Base-by-base conservation (phyloP, 192 early-diverging fungal species). In the Dispira parvispora region DNA sequence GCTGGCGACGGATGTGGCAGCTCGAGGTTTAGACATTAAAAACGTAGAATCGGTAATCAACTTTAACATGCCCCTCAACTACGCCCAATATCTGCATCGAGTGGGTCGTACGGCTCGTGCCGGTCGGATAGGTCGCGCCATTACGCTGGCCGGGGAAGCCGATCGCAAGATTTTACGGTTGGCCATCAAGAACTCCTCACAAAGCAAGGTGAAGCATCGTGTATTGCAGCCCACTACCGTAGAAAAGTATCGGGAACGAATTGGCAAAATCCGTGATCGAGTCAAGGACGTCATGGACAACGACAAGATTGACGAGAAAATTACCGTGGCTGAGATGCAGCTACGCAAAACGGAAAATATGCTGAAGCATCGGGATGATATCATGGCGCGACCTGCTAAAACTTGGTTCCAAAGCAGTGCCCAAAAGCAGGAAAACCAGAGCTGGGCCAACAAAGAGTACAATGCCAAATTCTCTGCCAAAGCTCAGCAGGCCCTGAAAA, bases 1-100 rank as follows among this genome's bases (percentile, higher is more conserved):
- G 67, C 77, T 99, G 66, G 91, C 92, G 8, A 99, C 96, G 0
- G 93, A 99, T 80, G 72, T 99, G 42, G 96, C 96, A 8, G 87
- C 90, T 8, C 82, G 96, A 71, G 96, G 96, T 74, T 79, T 99
- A 43, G 96, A 99, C 74, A 95, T 99, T 68, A 84, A 86, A 67
- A 94, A 93, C 14, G 87, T 99, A 64, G 85, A 94, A 52, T 92
- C 90, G 4, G 94, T 99, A 53, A 97, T 99, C 75, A 97, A 99
- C 77, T 96, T 90, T 74, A 90, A 95, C 56, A 96, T 98, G 91
- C 96, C 96, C 12, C 83, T 80, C 45, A 86, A 83, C 68, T 94
- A 92, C 71, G 73, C 81, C 28, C 88, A 91, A 65, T 99, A 99
- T 71, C 79, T 96, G 43, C 96, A 99, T 71, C 77, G 96, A 63